These are phyloP conservation scores for Castanospermum australe DNA, from an alignment of 306 rosid species.

Conservation along the genomic window DNA sequence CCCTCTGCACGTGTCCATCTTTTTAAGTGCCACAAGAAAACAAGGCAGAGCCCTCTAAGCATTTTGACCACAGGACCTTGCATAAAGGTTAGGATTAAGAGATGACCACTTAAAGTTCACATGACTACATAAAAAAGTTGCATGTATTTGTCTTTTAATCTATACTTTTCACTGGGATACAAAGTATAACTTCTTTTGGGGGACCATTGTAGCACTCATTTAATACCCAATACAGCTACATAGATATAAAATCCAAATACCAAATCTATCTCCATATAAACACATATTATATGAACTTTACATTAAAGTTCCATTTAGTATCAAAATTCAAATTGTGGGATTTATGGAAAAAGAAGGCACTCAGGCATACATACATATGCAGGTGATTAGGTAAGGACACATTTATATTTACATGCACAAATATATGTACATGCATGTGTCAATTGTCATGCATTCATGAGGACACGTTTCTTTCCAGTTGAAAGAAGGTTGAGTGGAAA, in stretches of 20 bases:
- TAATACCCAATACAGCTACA: neutral
- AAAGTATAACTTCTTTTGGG: neutral
- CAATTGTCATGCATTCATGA: neutral
- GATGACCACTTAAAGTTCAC: neutral
- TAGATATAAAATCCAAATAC: neutral
- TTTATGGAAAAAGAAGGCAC: neutral
- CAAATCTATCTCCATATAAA: neutral
- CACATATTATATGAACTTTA: neutral
- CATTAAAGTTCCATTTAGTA: neutral
- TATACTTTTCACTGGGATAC: neutral
- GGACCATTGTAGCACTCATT: neutral
- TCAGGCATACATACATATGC: neutral
- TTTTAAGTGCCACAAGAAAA: neutral
- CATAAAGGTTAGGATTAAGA: neutral
- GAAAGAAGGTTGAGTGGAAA: neutral
- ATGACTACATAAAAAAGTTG: neutral
- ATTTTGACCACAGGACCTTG: neutral
- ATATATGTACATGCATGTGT: neutral
- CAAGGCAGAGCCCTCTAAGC: neutral
- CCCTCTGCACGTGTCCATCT: constrained; percentile 8
- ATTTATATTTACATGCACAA: neutral
- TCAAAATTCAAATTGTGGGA: neutral
- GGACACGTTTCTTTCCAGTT: constrained; percentile 1
- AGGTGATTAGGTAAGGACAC: neutral
- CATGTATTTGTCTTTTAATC: neutral